phyloP scores from a whole-genome alignment of 1,139 yeast species.

The Geotrichum histeridarum region DNA sequence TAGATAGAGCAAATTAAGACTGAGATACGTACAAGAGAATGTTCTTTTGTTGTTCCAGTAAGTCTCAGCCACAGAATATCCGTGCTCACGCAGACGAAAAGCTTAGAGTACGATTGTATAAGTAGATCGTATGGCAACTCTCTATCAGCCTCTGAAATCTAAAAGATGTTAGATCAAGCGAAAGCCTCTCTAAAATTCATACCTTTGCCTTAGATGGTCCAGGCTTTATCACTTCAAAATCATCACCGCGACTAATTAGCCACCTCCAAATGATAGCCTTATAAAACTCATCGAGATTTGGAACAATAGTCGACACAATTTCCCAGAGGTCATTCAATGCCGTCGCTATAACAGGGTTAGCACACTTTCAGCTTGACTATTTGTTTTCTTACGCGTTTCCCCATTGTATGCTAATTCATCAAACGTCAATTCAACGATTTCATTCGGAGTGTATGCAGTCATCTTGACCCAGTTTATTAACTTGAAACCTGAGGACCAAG shows the following conservation, averaged over 20 bases:
- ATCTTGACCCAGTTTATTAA: neutral
- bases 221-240: conserved; percentile 3
- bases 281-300: conserved; percentile 1
- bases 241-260: conserved; percentile 4
- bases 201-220: conserved; percentile 1
- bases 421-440: conserved; percentile 10
- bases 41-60: neutral
- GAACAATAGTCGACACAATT: neutral
- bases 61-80: conserved; percentile 3
- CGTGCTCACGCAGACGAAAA: conserved; percentile 1
- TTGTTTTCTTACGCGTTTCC: neutral
- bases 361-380: neutral
- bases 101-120: neutral
- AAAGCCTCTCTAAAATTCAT: neutral
- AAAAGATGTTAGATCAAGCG: neutral
- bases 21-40: neutral
- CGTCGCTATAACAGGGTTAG: conserved; percentile 7
- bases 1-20: neutral
- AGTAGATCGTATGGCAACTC: conserved; percentile 3
- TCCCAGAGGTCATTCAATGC: conserved; percentile 4
- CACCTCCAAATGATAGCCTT: conserved; percentile 11
- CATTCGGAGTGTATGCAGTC: conserved; percentile 8
- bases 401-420: conserved; percentile 8
- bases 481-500: too few relatives aligned
- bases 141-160: neutral